Evolutionary conservation across 495 filamentous ascomycete species (phyloP), one percentile per base, ranked within the genome.

Genomic region (Hyaloscypha variabilis): DNA sequence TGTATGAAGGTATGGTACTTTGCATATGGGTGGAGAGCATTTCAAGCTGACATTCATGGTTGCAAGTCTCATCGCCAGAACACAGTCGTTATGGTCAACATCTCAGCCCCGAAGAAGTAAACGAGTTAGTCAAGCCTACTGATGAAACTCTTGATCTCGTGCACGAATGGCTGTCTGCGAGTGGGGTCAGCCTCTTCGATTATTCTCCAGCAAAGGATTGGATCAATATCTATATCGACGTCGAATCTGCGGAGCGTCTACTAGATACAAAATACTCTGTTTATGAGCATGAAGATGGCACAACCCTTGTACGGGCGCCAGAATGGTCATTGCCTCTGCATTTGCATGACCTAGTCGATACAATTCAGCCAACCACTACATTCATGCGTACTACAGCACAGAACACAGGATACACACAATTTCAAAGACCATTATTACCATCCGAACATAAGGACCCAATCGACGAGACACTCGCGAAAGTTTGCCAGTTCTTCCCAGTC

Each of bases 291-390:
- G 62, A 62, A 29, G 67, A 72, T 21, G 78, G 76, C 17, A 56
- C 74, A 19, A 29, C 69, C 60, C 64, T 78, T 30, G 66, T 78
- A 46, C 75, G 76, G 1, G 75, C 76, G 28, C 65, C 76, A 63
- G 71, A 76, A 53, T 88, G 83, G 77, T 85, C 82, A 39, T 74
- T 86, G 10, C 85, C 85, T 8, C 71, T 67, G 63, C 81, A 87
- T 69, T 79, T 78, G 4, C 86, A 86, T 65, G 73, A 76, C 21
- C 83, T 86, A 66, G 81, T 91, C 65, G 84, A 88, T 57, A 81
- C 84, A 1, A 84, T 90, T 56, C 88, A 90, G 75, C 87, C 87
- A 13, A 89, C 87, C 8, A 90, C 82, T 42, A 86, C 85, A 5
- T 90, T 91, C 74, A 77, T 82, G 67, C 74, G 77, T 62, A 21